Evolutionary conservation across 768 basidiomycete genomes (phyloP), one percentile per base, ranked within the genome.

Genomic region (Naematelia encephala): DNA sequence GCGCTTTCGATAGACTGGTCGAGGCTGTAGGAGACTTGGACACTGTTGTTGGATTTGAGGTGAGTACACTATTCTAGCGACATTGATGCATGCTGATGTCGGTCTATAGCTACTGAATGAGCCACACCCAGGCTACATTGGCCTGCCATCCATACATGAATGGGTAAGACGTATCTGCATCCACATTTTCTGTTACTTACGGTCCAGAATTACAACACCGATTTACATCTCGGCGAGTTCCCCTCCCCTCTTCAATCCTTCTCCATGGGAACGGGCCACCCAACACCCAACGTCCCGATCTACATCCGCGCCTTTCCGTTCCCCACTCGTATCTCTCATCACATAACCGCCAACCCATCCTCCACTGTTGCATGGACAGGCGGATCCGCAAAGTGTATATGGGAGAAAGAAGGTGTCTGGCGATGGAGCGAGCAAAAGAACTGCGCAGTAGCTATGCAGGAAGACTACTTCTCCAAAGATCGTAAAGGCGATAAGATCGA

Each of bases 341-440:
- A 80, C 21, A 81, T 79, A 3, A 73, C 87, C 1, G 80, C 91
- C 14, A 91, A 92, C 68, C 72, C 82, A 0, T 72, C 80, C 0
- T 81, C 57, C 16, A 83, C 8, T 79, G 47, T 29, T 4, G 61
- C 83, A 0, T 93, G 91, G 91, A 70, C 75, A 4, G 85, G 89
- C 67, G 89, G 90, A 0, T 89, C 91, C 12, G 88, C 87, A 0
- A 63, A 57, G 5, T 96, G 92, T 70, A 65, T 92, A 2, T 94
- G 92, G 92, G 87, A 89, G 68, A 83, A 86, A 79, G 91, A 98
- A 63, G 90, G 89, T 16, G 89, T 98, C 3, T 99, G 96, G 94
- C 84, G 85, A 0, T 97, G 87, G 86, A 87, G 90, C 68, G 78
- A 75, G 4, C 79, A 78, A 26, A 86, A 85, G 66, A 77, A 85